phyloP scores from a whole-genome alignment of 441 rosid genomes.

The Capsella rubella region DNA sequence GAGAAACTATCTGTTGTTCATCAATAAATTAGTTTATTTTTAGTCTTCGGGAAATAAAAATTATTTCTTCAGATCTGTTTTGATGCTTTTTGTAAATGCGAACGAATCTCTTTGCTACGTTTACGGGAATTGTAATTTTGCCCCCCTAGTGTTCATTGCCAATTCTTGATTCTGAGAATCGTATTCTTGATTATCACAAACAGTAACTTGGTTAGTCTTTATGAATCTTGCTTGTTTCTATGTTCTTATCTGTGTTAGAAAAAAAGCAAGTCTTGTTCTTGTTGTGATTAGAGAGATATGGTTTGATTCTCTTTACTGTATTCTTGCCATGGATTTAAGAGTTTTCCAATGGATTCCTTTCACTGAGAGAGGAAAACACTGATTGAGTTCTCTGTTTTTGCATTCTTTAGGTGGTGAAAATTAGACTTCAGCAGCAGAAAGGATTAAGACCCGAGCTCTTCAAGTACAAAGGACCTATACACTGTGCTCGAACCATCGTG shows the following conservation, averaged over 20 bases:
- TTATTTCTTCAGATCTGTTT: slow-evolving; percentile 17
- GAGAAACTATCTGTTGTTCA: slow-evolving; percentile 8
- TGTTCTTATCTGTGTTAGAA: background rate
- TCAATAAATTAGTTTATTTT: background rate
- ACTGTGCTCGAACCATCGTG: slow-evolving; percentile 72
- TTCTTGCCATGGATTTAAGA: slow-evolving; percentile 2
- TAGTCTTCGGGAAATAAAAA: background rate
- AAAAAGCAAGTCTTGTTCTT: background rate
- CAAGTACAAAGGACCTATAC: slow-evolving; percentile 92
- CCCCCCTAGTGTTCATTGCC: background rate
- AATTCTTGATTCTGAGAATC: slow-evolving; percentile 8
- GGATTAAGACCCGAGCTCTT: slow-evolving; percentile 79
- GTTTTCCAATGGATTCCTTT: background rate
- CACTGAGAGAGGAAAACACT: background rate
- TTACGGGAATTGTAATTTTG: background rate
- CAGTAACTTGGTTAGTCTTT: background rate
- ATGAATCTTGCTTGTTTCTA: background rate
- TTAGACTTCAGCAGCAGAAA: slow-evolving; percentile 89
- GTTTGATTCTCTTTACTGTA: background rate
- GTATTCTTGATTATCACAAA: background rate
- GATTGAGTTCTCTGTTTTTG: slow-evolving; percentile 32
- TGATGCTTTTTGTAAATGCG: slow-evolving; percentile 10
- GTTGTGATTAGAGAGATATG: background rate
- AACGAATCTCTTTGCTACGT: slow-evolving; percentile 3
- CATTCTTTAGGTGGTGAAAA: slow-evolving; percentile 81